Percentiles rank a stretch among this genome's conserved stretches.
These are phyloP conservation scores for Endotrypanum monterogeii DNA, from an alignment of 208 protist genomes.

Conservation along the genomic window DNA sequence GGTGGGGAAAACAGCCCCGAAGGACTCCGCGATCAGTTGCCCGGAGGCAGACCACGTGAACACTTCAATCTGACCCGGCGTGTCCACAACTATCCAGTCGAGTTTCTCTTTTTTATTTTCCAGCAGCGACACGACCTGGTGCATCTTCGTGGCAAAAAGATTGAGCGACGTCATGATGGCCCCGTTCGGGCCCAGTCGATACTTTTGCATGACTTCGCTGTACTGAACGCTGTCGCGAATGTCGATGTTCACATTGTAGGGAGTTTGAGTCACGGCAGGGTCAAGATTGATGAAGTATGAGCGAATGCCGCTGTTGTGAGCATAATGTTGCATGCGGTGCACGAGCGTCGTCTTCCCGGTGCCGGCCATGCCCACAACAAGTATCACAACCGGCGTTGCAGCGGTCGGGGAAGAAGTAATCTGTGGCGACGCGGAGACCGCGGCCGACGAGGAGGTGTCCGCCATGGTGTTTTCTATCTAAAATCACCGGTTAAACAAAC, in stretches of 20 bases:
- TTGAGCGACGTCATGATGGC: constrained; percentile 99
- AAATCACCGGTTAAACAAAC: not conserved
- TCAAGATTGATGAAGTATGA: constrained; percentile 99
- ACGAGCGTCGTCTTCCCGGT: constrained; percentile 99
- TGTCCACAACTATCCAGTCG: constrained; percentile 98
- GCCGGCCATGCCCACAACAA: constrained; percentile 99
- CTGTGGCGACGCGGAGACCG: constrained; percentile 4
- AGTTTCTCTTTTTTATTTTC: constrained; percentile 71
- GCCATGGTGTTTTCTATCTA: not conserved
- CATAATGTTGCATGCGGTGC: constrained; percentile 95
- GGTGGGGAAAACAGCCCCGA: constrained; percentile 95
- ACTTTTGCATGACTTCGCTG: constrained; percentile 98
- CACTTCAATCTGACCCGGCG: constrained; percentile 99
- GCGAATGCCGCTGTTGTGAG: constrained; percentile 64
- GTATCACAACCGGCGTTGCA: constrained; percentile 88
- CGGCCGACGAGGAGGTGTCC: constrained; percentile 1
- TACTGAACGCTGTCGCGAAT: constrained; percentile 99
- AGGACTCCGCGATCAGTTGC: constrained; percentile 96
- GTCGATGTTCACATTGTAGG: constrained; percentile 98
- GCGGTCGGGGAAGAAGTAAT: not conserved
- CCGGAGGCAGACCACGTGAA: constrained; percentile 99
- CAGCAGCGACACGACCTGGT: constrained; percentile 95
- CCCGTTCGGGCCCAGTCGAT: constrained; percentile 98
- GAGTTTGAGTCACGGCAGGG: constrained; percentile 95
- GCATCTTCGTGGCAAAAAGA: constrained; percentile 98